Conservation (phyloP, 1,284 basidiomycete genomes). For the Marasmius oreades region DNA sequence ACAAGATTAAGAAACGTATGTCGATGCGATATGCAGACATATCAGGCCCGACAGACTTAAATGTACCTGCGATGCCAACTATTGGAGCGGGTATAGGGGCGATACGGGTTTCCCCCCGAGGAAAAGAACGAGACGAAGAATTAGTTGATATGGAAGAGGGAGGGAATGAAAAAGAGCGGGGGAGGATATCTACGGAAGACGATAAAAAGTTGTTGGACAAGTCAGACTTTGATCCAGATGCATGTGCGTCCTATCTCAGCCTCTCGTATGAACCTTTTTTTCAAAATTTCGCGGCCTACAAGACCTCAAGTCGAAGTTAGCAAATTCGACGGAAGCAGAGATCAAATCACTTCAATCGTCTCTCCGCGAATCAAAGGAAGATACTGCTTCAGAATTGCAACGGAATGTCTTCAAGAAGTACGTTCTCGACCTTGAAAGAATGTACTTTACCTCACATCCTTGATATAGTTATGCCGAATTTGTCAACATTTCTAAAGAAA, state of each 20-base stretch:
- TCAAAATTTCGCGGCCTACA: no score
- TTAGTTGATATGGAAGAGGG: conserved; percentile 27
- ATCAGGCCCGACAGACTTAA: conserved; percentile 54
- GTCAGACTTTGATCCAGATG: conserved; percentile 78
- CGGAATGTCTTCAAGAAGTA: conserved; percentile 90
- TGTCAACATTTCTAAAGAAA: conserved; percentile 95
- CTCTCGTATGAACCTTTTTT: no score
- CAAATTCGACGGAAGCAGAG: conserved; percentile 79
- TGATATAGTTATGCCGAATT: conserved; percentile 86
- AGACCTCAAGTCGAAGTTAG: conserved; percentile 75
- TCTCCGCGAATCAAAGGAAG: conserved; percentile 56
- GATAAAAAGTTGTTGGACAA: conserved; percentile 62
- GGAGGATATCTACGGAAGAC: conserved; percentile 51
- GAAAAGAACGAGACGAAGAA: conserved; percentile 28
- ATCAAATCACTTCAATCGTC: conserved; percentile 72
- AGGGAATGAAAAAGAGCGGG: conserved; percentile 29
- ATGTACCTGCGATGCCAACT: conserved; percentile 55
- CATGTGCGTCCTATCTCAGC: conserved; percentile 65
- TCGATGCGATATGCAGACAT: conserved; percentile 88
- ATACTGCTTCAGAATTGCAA: conserved; percentile 71
- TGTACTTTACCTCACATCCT: conserved; percentile 4
- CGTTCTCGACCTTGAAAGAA: conserved; percentile 19
- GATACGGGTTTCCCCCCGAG: conserved; percentile 17
- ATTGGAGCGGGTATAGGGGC: conserved; percentile 33
- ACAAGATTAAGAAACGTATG: conserved; percentile 92